Percentiles rank a stretch among this genome's conserved stretches.
These are phyloP conservation scores for Xylaria sp. DNA, from an alignment of 2,329 filamentous ascomycete species.

Conservation along the genomic window DNA sequence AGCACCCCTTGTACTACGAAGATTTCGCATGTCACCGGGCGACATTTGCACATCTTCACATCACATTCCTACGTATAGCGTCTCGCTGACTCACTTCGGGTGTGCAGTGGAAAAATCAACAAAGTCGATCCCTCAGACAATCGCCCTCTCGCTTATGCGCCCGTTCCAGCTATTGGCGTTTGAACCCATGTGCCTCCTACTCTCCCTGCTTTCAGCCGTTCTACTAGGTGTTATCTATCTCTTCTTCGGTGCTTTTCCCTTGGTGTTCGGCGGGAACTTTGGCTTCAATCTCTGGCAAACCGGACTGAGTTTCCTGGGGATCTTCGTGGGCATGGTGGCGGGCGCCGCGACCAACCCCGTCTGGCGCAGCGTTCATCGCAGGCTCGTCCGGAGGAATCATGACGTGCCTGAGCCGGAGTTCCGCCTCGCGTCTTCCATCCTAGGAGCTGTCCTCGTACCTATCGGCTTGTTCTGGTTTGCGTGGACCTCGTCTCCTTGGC, in stretches of 20 bases:
- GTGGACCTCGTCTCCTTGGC: slow-evolving; percentile 79
- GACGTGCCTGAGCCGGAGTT: slow-evolving; percentile 84
- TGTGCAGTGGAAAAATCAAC: slow-evolving; percentile 69
- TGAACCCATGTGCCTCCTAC: slow-evolving; percentile 85
- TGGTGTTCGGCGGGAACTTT: slow-evolving; percentile 80
- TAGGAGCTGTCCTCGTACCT: slow-evolving; percentile 81
- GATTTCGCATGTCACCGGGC: neutral
- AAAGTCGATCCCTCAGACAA: slow-evolving; percentile 71
- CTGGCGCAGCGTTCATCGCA: slow-evolving; percentile 69
- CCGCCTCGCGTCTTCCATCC: slow-evolving; percentile 78
- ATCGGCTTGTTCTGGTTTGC: slow-evolving; percentile 88
- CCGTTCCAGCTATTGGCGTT: slow-evolving; percentile 82
- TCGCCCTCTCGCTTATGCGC: slow-evolving; percentile 68
- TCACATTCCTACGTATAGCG: neutral
- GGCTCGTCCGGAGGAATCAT: slow-evolving; percentile 62
- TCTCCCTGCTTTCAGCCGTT: slow-evolving; percentile 85
- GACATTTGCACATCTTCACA: neutral
- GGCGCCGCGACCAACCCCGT: slow-evolving; percentile 72
- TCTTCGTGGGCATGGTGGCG: slow-evolving; percentile 73
- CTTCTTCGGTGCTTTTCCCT: slow-evolving; percentile 87
- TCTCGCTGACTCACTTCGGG: slow-evolving; percentile 5
- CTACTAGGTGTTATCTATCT: slow-evolving; percentile 89
- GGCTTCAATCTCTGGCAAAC: slow-evolving; percentile 81
- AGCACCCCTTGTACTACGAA: neutral
- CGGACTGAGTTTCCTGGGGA: slow-evolving; percentile 80